Evolutionary conservation across 805 yeast species (phyloP).

Genomic region (Tetrapisispora fleetii): DNA sequence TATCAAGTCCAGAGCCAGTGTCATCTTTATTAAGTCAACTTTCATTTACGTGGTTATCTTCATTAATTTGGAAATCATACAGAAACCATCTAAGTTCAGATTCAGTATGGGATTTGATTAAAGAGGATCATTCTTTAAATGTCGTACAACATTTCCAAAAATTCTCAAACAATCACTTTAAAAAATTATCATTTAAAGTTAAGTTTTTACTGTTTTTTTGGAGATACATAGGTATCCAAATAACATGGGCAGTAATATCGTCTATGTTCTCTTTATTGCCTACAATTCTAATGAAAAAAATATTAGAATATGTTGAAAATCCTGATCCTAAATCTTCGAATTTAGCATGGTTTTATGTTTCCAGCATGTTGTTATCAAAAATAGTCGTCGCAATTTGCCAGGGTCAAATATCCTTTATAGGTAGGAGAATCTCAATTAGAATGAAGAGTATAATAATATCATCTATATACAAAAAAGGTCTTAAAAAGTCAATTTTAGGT

Average conservation of each 20-base stretch:
- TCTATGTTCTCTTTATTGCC: constrained; percentile 67
- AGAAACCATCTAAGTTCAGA: constrained; percentile 40
- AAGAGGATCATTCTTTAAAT: constrained; percentile 69
- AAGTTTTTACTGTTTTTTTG: constrained; percentile 57
- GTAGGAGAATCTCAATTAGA: constrained; percentile 86
- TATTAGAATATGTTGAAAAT: constrained; percentile 77
- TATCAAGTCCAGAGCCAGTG: constrained; percentile 69
- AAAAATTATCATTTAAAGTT: constrained; percentile 40
- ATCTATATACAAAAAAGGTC: constrained; percentile 86
- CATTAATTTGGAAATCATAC: constrained; percentile 60
- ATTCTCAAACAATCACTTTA: constrained; percentile 12
- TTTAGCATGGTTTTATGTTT: constrained; percentile 83
- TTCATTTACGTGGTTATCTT: constrained; percentile 69
- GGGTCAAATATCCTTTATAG: constrained; percentile 79
- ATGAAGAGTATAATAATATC: constrained; percentile 86
- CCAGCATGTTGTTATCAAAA: constrained; percentile 56
- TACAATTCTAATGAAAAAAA: constrained; percentile 61
- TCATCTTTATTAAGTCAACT: constrained; percentile 51
- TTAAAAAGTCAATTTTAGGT: constrained; percentile 52
- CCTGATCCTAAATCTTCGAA: constrained; percentile 40
- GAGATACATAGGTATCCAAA: constrained; percentile 52
- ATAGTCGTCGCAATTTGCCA: constrained; percentile 49
- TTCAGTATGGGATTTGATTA: constrained; percentile 78
- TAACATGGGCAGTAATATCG: constrained; percentile 60
- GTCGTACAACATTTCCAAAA: constrained; percentile 54